Percentiles rank a stretch among this genome's conserved stretches.
Evolutionary conservation across 2,329 filamentous ascomycete species (phyloP).

Genomic region (Colletotrichum sp.): DNA sequence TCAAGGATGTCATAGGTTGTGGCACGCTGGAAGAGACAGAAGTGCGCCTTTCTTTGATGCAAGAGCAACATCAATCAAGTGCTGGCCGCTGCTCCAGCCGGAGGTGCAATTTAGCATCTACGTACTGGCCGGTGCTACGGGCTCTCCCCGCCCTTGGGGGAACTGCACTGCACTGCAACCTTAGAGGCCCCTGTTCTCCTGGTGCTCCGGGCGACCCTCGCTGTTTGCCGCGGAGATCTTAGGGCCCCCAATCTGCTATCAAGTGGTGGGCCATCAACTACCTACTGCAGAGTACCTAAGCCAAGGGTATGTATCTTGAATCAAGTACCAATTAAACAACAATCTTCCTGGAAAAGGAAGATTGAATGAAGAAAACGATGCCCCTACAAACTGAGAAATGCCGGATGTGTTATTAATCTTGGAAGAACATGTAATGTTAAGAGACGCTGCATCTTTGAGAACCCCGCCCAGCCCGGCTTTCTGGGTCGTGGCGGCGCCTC

Average conservation of each 20-base stretch:
- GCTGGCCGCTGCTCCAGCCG: neutral
- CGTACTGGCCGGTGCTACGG: neutral
- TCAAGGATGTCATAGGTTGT: neutral
- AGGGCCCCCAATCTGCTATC: neutral
- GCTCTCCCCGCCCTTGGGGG: neutral
- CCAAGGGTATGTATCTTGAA: neutral
- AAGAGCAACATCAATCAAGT: neutral
- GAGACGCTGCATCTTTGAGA: neutral
- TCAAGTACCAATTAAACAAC: neutral
- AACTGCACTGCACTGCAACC: neutral
- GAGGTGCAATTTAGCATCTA: neutral
- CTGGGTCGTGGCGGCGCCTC: slow-evolving; percentile 18
- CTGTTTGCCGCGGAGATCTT: neutral
- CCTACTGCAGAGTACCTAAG: neutral
- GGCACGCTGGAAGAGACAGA: neutral
- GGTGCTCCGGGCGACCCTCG: neutral
- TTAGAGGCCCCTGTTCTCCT: neutral
- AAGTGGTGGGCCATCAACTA: neutral
- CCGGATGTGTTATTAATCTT: neutral
- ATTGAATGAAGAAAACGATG: neutral
- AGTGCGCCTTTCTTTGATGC: neutral
- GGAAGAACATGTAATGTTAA: neutral
- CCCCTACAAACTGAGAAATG: neutral
- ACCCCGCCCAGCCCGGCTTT: neutral
- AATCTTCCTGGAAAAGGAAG: neutral